These are phyloP conservation scores for Hortiboletus rubellus DNA, from an alignment of 1,284 basidiomycete genomes.

Conservation along the genomic window DNA sequence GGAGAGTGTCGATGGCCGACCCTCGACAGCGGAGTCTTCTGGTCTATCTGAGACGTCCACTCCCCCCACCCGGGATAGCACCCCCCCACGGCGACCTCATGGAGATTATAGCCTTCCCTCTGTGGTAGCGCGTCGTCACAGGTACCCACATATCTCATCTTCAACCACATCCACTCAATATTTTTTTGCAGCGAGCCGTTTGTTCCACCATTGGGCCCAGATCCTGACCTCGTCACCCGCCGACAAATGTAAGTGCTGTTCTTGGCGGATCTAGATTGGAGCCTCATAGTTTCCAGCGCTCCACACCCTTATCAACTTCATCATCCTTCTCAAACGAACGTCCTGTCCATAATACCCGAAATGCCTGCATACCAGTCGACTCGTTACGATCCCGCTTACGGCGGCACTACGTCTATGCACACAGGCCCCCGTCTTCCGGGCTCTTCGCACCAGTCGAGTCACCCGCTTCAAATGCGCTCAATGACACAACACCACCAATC, in stretches of 20 bases:
- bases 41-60: slow-evolving; percentile 61
- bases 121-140: slow-evolving; percentile 52
- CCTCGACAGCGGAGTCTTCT: slow-evolving; percentile 65
- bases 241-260: slow-evolving; percentile 48
- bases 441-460: slow-evolving; percentile 41
- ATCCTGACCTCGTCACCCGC: slow-evolving; percentile 41
- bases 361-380: slow-evolving; percentile 48
- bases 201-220: slow-evolving; percentile 43
- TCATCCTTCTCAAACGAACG: slow-evolving; percentile 43
- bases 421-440: slow-evolving; percentile 30
- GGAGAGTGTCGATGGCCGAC: slow-evolving; percentile 52
- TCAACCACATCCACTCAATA: background rate
- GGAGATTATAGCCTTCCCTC: slow-evolving; percentile 53
- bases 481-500: slow-evolving; percentile 37
- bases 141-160: slow-evolving; percentile 39
- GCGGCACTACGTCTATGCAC: slow-evolving; percentile 25
- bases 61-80: slow-evolving; percentile 61
- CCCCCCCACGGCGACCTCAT: slow-evolving; percentile 52
- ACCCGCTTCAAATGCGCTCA: slow-evolving; percentile 44
- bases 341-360: slow-evolving; percentile 60
- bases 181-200: slow-evolving; percentile 24
- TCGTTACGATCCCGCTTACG: slow-evolving; percentile 52
- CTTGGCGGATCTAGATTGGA: background rate
- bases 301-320: slow-evolving; percentile 36
- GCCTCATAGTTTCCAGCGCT: slow-evolving; percentile 27